These are phyloP conservation scores for Cystobasidium onofrii DNA, from an alignment of 768 basidiomycete species.

Conservation along the genomic window DNA sequence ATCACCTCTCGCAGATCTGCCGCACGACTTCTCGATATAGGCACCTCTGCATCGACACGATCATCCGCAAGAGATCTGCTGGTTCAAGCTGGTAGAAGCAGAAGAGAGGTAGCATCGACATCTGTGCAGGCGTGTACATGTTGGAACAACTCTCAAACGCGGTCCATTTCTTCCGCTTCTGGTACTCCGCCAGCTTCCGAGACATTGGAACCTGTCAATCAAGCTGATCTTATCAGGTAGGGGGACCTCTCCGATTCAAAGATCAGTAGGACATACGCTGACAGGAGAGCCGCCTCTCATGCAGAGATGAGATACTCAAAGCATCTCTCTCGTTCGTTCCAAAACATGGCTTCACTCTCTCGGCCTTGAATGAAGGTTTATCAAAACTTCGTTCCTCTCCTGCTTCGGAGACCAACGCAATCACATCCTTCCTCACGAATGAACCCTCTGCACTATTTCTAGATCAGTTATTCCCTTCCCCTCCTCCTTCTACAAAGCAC, in stretches of 20 bases:
- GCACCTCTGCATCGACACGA: background rate
- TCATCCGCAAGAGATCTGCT: background rate
- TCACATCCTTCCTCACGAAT: background rate
- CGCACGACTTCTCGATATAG: background rate
- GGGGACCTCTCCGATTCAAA: background rate
- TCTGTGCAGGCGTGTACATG: background rate
- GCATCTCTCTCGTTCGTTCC: conserved; percentile 9
- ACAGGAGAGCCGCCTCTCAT: background rate
- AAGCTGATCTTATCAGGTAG: background rate
- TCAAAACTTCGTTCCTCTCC: background rate
- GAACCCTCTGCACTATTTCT: background rate
- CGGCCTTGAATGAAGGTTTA: background rate
- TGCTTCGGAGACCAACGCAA: background rate
- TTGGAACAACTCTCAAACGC: background rate
- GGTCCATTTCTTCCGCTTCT: background rate
- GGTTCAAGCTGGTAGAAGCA: background rate
- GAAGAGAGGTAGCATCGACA: background rate
- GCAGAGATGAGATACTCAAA: conserved; percentile 2
- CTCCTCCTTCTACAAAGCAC: background rate
- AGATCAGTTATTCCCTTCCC: conserved; percentile 24
- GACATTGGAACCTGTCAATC: background rate
- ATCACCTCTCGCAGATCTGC: background rate
- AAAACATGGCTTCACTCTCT: conserved; percentile 10
- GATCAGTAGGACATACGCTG: no score
- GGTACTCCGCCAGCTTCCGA: background rate